Conservation (phyloP, 1,284 basidiomycete genomes). For the Cutaneotrichosporon cutaneum region DNA sequence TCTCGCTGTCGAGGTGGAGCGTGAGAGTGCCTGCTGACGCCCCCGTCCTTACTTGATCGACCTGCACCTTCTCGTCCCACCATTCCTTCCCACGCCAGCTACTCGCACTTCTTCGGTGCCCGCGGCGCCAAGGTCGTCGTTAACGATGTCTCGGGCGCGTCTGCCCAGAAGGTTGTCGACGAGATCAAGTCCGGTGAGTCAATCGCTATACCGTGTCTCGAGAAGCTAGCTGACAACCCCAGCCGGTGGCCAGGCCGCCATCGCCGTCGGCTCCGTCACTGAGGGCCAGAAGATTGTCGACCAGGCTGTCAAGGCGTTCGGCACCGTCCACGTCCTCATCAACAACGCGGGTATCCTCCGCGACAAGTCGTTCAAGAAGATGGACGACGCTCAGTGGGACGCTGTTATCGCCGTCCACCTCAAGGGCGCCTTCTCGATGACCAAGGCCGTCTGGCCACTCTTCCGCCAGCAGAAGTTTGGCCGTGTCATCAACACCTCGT, state of each 20-base stretch:
- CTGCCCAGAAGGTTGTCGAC: slow-evolving; percentile 89
- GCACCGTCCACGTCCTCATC: slow-evolving; percentile 76
- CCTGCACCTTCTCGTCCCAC: not conserved
- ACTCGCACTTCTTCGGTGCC: slow-evolving; percentile 84
- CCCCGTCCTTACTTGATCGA: not conserved
- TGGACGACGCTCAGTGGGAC: slow-evolving; percentile 84
- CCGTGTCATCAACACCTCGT: slow-evolving; percentile 87
- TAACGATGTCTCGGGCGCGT: slow-evolving; percentile 85
- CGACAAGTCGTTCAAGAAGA: slow-evolving; percentile 79
- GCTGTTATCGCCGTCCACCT: slow-evolving; percentile 85
- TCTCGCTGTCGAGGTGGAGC: not conserved
- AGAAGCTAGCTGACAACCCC: slow-evolving; percentile 5
- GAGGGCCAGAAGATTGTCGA: slow-evolving; percentile 82
- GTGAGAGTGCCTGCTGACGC: not conserved
- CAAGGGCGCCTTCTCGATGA: slow-evolving; percentile 92
- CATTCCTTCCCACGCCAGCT: slow-evolving; percentile 58
- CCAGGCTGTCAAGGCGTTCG: slow-evolving; percentile 84
- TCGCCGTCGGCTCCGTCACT: slow-evolving; percentile 83
- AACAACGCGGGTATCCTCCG: slow-evolving; percentile 98
- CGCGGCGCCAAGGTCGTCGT: slow-evolving; percentile 92
- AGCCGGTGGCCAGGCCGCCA: slow-evolving; percentile 84
- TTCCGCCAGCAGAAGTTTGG: slow-evolving; percentile 95
- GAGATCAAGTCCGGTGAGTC: slow-evolving; percentile 76
- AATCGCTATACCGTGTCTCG: not conserved
- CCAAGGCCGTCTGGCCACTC: slow-evolving; percentile 93